phyloP scores from a whole-genome alignment of 1,284 basidiomycete genomes.

The Ceratobasidium sp. region DNA sequence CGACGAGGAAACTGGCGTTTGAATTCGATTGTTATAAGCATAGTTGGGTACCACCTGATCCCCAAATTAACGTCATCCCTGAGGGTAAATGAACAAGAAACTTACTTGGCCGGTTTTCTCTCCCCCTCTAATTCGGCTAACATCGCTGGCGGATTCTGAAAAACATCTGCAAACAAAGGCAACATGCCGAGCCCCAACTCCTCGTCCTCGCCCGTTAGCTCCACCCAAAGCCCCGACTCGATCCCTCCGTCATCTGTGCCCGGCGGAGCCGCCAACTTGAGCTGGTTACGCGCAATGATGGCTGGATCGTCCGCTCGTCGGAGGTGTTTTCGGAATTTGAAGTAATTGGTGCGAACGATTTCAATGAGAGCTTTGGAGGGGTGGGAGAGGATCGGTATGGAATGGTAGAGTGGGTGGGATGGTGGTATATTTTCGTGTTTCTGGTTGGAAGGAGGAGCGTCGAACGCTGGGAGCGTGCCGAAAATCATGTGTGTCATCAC shows the following conservation, averaged over 20 bases:
- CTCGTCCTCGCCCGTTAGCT: slow-evolving; percentile 57
- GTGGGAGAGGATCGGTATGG: slow-evolving; percentile 61
- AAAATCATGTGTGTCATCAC: slow-evolving; percentile 65
- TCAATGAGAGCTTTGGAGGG: slow-evolving; percentile 54
- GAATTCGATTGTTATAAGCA: slow-evolving; percentile 55
- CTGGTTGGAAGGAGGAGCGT: slow-evolving; percentile 4
- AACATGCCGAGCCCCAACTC: slow-evolving; percentile 58
- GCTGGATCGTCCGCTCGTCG: slow-evolving; percentile 56
- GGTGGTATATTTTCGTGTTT: slow-evolving; percentile 23
- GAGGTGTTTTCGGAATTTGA: slow-evolving; percentile 54
- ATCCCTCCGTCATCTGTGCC: slow-evolving; percentile 53
- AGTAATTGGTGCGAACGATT: slow-evolving; percentile 47
- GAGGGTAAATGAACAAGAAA: too few relatives aligned
- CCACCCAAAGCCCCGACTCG: slow-evolving; percentile 65
- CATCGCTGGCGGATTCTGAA: slow-evolving; percentile 56
- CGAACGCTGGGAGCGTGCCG: slow-evolving; percentile 56
- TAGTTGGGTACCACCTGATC: slow-evolving; percentile 65
- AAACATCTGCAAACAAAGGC: slow-evolving; percentile 63
- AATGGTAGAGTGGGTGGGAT: slow-evolving; percentile 62
- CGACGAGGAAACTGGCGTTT: slow-evolving; percentile 14
- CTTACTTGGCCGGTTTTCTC: neutral
- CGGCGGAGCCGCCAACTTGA: slow-evolving; percentile 45
- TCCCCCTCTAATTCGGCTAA: slow-evolving; percentile 52
- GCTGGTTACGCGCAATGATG: slow-evolving; percentile 51
- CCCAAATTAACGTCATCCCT: neutral